These are phyloP conservation scores for Fusarium sublunatum DNA, from an alignment of 2,329 filamentous ascomycete genomes.

Conservation along the genomic window DNA sequence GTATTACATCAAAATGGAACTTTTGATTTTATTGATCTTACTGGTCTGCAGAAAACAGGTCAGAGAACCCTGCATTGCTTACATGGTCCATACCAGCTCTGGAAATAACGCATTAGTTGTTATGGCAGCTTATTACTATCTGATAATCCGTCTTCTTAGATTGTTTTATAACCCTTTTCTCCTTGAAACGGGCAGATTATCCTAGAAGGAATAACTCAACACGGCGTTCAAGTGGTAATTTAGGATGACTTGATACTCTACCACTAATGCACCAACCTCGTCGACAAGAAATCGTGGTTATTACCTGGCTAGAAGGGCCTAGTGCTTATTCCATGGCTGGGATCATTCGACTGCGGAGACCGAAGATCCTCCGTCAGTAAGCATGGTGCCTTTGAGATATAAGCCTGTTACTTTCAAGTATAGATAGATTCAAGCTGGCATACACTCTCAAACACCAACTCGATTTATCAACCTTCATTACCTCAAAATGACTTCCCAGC, in stretches of 20 bases:
- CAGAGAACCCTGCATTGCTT: too few species aligned
- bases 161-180: too few species aligned
- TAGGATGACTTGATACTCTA: not conserved
- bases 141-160: too few species aligned
- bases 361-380: too few species aligned
- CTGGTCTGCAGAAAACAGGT: too few species aligned
- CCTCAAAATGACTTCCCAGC: conserved; percentile 6
- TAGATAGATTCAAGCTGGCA: not conserved
- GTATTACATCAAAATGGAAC: too few species aligned
- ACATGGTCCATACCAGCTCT: too few species aligned
- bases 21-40: too few species aligned
- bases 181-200: too few species aligned
- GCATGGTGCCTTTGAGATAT: not conserved
- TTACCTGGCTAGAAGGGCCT: not conserved
- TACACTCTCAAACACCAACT: not conserved
- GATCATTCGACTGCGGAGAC: not conserved
- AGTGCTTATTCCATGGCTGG: conserved; percentile 8
- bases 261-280: not conserved
- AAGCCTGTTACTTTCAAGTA: not conserved
- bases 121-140: too few species aligned
- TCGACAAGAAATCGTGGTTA: not conserved
- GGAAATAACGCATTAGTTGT: too few species aligned
- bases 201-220: too few species aligned
- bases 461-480: not conserved
- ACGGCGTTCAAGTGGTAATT: not conserved